These are phyloP conservation scores for Ogataea allantospora DNA, from an alignment of 805 yeast species.

Conservation along the genomic window DNA sequence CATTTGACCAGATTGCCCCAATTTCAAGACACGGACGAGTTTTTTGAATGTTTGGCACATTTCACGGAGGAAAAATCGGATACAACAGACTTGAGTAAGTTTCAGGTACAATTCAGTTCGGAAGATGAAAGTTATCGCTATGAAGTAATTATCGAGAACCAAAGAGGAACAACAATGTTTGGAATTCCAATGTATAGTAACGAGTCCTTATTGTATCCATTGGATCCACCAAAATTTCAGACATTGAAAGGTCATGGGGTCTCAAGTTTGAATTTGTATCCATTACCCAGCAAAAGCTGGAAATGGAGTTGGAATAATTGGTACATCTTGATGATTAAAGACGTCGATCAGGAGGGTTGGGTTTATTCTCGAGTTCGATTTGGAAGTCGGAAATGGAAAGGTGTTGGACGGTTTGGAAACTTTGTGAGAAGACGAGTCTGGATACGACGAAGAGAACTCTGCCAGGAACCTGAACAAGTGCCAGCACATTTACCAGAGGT, in stretches of 20 bases:
- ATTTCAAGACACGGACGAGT: conserved; percentile 27
- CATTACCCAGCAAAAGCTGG: conserved; percentile 53
- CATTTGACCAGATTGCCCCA: conserved; percentile 31
- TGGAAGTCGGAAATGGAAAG: conserved; percentile 47
- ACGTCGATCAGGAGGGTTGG: conserved; percentile 63
- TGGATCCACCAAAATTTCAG: conserved; percentile 53
- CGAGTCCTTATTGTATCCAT: conserved; percentile 43
- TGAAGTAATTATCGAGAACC: conserved; percentile 52
- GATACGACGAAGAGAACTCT: conserved; percentile 41
- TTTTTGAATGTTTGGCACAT: conserved; percentile 26
- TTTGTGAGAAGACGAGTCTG: conserved; percentile 51
- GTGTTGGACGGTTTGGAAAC: conserved; percentile 47
- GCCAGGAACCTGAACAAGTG: background rate
- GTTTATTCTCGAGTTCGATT: conserved; percentile 44
- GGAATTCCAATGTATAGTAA: conserved; percentile 51
- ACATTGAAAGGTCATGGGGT: conserved; percentile 41
- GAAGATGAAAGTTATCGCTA: conserved; percentile 16
- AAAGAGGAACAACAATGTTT: conserved; percentile 50
- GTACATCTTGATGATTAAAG: conserved; percentile 52
- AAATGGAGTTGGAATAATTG: conserved; percentile 54
- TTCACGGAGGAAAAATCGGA: conserved; percentile 16
- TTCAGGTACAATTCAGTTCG: conserved; percentile 6
- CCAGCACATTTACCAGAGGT: conserved; percentile 7
- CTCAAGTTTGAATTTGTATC: conserved; percentile 31
- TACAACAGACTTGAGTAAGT: conserved; percentile 11